Conservation (phyloP, 306 rosid species). For the Myrica gale region DNA sequence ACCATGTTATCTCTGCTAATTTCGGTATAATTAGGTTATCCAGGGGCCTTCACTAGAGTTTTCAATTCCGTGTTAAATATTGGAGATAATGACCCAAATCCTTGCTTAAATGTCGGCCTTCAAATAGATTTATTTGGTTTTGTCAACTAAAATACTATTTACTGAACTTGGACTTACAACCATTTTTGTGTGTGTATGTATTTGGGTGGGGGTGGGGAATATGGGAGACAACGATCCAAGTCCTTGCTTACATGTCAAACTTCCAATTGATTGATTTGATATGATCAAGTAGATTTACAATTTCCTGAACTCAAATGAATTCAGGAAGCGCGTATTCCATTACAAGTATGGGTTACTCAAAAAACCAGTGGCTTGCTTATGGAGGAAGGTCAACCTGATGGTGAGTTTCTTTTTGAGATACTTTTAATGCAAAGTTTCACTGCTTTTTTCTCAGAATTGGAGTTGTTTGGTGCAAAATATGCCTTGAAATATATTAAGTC, state of each 20-base stretch:
- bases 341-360: conserved; percentile 90
- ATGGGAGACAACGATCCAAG: not conserved
- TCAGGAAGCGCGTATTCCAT: conserved; percentile 87
- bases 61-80: too few relatives aligned
- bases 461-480: not conserved
- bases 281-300: conserved; percentile 13
- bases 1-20: too few relatives aligned
- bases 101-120: too few relatives aligned
- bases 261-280: conserved; percentile 5
- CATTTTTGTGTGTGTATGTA: not conserved
- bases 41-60: too few relatives aligned
- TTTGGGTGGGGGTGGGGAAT: not conserved
- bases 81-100: too few relatives aligned
- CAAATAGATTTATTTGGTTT: too few relatives aligned
- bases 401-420: conserved; percentile 34
- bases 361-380: conserved; percentile 63
- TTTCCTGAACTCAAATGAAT: conserved; percentile 31
- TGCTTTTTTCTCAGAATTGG: conserved; percentile 14
- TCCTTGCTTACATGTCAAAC: conserved; percentile 2
- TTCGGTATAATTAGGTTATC: too few relatives aligned
- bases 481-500: conserved; percentile 3
- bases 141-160: too few relatives aligned
- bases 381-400: conserved; percentile 67
- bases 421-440: conserved; percentile 8
- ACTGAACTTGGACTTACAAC: too few relatives aligned